Percentiles rank a stretch among this genome's conserved stretches.
Conservation (phyloP, 2,329 filamentous ascomycete genomes). For the Volutella citrinella region DNA sequence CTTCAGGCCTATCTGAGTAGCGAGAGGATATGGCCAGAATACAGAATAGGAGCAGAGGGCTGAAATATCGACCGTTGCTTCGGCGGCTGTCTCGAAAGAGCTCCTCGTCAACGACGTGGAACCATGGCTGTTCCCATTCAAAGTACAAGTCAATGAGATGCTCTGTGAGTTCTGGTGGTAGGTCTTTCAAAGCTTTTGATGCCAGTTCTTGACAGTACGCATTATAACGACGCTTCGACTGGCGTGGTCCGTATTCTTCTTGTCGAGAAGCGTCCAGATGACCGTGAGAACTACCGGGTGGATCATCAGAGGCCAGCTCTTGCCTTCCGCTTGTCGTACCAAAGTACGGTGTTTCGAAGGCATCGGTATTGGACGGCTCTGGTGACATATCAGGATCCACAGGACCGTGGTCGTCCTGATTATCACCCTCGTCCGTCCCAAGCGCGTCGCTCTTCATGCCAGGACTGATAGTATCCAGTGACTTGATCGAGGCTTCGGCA, state of each 20-base stretch:
- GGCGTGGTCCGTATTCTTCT: no score
- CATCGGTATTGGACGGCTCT: slow-evolving; percentile 33
- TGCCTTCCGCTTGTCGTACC: slow-evolving; percentile 34
- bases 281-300: neutral
- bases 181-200: slow-evolving; percentile 11
- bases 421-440: neutral
- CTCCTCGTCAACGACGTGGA: slow-evolving; percentile 32
- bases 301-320: slow-evolving; percentile 22
- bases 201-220: no score
- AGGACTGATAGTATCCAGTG: no score
- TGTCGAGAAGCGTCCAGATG: no score
- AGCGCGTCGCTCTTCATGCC: neutral
- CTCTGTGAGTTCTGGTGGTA: slow-evolving; percentile 20
- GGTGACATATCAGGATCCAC: slow-evolving; percentile 29
- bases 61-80: slow-evolving; percentile 27
- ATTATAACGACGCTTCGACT: no score
- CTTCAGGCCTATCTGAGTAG: slow-evolving; percentile 30
- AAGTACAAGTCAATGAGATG: slow-evolving; percentile 33
- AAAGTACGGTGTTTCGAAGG: slow-evolving; percentile 34
- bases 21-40: slow-evolving; percentile 33
- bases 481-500: no score
- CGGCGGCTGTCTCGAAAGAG: slow-evolving; percentile 30
- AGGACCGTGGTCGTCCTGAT: slow-evolving; percentile 18
- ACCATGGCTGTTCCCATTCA: slow-evolving; percentile 35
- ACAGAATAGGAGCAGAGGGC: slow-evolving; percentile 29